These are phyloP conservation scores for Fusarium veterinarium DNA, from an alignment of 2,329 filamentous ascomycete genomes.

Conservation along the genomic window DNA sequence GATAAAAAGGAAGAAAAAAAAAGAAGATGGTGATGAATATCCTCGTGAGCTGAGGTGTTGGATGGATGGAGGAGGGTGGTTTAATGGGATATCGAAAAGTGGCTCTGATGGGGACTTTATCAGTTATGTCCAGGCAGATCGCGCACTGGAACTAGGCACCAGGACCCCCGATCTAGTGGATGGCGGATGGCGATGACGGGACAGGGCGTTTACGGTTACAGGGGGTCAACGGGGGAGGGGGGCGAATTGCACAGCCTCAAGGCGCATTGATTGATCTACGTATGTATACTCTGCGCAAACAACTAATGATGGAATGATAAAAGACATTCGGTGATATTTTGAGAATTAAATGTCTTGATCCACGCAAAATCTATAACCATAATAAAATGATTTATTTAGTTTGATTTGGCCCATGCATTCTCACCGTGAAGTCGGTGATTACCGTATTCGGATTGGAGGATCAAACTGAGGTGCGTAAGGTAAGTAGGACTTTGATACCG, in stretches of 20 bases:
- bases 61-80: conserved; percentile 19
- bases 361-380: rapidly evolving
- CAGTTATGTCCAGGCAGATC: conserved; percentile 16
- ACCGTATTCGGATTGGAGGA: conserved; percentile 14
- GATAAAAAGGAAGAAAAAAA: conserved; percentile 7
- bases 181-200: background rate
- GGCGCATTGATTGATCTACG: conserved; percentile 13
- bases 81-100: conserved; percentile 14
- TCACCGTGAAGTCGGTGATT: background rate
- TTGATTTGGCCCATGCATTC: background rate
- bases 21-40: background rate
- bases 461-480: background rate
- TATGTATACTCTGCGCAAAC: background rate
- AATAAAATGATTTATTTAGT: rapidly evolving
- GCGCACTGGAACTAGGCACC: conserved; percentile 25
- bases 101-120: conserved; percentile 26
- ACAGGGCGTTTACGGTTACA: conserved; percentile 8
- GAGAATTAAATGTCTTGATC: background rate
- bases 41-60: conserved; percentile 1
- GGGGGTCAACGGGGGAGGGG: background rate
- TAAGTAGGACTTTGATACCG: conserved; percentile 7
- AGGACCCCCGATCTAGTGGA: background rate
- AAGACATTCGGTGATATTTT: background rate
- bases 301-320: background rate
- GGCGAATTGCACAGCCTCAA: conserved; percentile 22